Conservation (phyloP, 352 stramenopile species). For the Phytophthora syringae region DNA sequence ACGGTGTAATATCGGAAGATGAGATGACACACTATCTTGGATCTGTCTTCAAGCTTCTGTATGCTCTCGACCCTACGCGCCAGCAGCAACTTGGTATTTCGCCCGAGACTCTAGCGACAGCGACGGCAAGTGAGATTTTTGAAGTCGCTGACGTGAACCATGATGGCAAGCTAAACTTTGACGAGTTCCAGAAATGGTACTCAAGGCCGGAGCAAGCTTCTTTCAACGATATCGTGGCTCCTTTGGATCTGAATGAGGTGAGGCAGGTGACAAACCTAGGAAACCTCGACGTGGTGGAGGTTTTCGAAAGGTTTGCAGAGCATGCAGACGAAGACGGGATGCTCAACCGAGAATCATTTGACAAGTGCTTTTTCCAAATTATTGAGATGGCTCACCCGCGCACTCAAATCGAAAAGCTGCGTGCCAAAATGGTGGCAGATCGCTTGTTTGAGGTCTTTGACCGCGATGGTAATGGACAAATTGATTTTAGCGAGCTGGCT, state of each 20-base stretch:
- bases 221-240: constrained; percentile 77
- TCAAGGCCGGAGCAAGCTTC: constrained; percentile 64
- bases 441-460: constrained; percentile 87
- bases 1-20: constrained; percentile 84
- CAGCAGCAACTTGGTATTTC: constrained; percentile 65
- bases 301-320: constrained; percentile 88
- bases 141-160: constrained; percentile 85
- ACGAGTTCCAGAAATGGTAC: constrained; percentile 90
- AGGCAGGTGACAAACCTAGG: constrained; percentile 83
- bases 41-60: constrained; percentile 85
- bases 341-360: constrained; percentile 71
- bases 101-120: constrained; percentile 62
- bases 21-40: constrained; percentile 90
- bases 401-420: constrained; percentile 68
- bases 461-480: constrained; percentile 70
- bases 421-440: constrained; percentile 73
- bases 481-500: constrained; percentile 89
- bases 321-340: constrained; percentile 64
- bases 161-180: constrained; percentile 84
- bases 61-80: constrained; percentile 69
- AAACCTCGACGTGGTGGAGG: constrained; percentile 83
- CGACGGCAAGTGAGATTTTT: constrained; percentile 87
- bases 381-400: constrained; percentile 71
- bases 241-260: constrained; percentile 84
- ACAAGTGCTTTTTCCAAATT: constrained; percentile 77